Evolutionary conservation across 495 filamentous ascomycete genomes (phyloP).

Genomic region (Tuber magnatum): DNA sequence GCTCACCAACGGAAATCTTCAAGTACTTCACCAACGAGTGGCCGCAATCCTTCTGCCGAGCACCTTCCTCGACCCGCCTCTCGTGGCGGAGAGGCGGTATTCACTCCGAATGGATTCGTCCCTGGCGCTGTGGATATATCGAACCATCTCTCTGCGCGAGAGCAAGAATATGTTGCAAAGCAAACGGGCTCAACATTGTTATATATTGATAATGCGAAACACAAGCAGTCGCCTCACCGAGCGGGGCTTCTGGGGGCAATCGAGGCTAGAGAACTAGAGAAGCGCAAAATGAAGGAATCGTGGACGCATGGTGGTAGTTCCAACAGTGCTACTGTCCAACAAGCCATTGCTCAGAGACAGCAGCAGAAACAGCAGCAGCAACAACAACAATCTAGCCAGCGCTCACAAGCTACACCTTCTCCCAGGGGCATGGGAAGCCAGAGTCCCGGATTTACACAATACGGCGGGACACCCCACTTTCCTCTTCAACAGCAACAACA

Average conservation of each 20-base stretch:
- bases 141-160: conserved; percentile 75
- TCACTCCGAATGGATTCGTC: conserved; percentile 36
- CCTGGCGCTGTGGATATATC: conserved; percentile 48
- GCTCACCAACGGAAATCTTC: conserved; percentile 56
- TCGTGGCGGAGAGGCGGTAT: conserved; percentile 43
- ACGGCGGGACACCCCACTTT: conserved; percentile 32
- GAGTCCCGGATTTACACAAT: conserved; percentile 16
- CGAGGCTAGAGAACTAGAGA: conserved; percentile 67
- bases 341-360: conserved; percentile 69
- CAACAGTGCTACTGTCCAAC: conserved; percentile 57
- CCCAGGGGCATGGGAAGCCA: conserved; percentile 4
- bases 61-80: conserved; percentile 49
- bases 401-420: conserved; percentile 31
- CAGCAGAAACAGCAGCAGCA: conserved; percentile 49
- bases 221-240: conserved; percentile 48
- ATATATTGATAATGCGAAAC: conserved; percentile 53
- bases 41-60: conserved; percentile 36
- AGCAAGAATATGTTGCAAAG: conserved; percentile 88
- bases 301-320: conserved; percentile 30
- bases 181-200: conserved; percentile 77
- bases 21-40: conserved; percentile 42
- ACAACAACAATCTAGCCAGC: conserved; percentile 44
- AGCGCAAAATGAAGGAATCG: conserved; percentile 59
- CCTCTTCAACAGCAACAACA: conserved; percentile 39
- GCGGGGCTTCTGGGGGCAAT: conserved; percentile 68